Base-by-base conservation (phyloP, 129 eudicot genomes). In the Solidago caesia region DNA sequence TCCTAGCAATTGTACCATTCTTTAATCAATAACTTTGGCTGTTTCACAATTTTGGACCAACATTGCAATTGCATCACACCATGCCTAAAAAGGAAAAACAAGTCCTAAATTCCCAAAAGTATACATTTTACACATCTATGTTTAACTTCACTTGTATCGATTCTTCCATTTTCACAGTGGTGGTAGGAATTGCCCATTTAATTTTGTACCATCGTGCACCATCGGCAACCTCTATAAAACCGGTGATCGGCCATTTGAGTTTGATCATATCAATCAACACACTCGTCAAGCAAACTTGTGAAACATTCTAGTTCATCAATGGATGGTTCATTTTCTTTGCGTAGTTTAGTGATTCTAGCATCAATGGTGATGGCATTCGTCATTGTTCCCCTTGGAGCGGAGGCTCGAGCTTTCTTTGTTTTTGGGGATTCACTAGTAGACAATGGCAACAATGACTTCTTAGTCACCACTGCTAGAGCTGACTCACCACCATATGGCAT, bases 391-490 rank as follows among this genome's bases (percentile, higher is more conserved):
- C 79, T 64, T 46, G 71, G 64, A n/a, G 82, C 57, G 1, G 79
- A 78, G 42, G 89, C 77, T 48, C 78, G 78, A 43, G 89, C 92
- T 10, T 82, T 87, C 71, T 87, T 87, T 64, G 85, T 87, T 10
- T 87, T 87, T 55, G 92, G 92, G 12, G 92, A 88, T 70, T 88
- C 92, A 0, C 70, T 88, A 67, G 92, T 85, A n/a, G 92, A 88
- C 73, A 85, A 85, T 64, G 92, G 92, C 26, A 88, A 88, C 84
- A 87, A 88, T 64, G 87, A 88, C 81, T 88, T 77, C 77, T 75
- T 88, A 29, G 72, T 79, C 64, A 88, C 92, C 39, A 74, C 89
- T 4, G 92, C 92, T 46, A 74, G 92, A 70, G 92, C 92, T 3
- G 92, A 88, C 72, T 71, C 89, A 6, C 89, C 87, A 0, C 92